These are phyloP conservation scores for Pseudodiploospora longispora DNA, from an alignment of 2,329 filamentous ascomycete species.

Conservation along the genomic window DNA sequence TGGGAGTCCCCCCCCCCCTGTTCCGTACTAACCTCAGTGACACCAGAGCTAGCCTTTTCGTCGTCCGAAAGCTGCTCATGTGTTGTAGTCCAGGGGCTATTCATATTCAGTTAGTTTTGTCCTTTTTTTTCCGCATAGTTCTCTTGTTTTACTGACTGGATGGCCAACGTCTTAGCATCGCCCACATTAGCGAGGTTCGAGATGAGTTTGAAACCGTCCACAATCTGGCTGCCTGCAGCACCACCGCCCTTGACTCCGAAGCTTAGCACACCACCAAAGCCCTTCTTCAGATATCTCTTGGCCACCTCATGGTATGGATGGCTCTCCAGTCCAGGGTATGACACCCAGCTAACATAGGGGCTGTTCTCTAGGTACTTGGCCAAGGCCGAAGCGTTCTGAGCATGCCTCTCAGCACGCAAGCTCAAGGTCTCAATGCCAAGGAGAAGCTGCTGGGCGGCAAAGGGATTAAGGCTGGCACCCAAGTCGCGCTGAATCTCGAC, in stretches of 20 bases:
- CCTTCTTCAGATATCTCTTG: slow-evolving; percentile 77
- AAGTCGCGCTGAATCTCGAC: slow-evolving; percentile 88
- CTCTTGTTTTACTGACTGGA: slow-evolving; percentile 46
- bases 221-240: slow-evolving; percentile 74
- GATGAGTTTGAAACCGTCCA: slow-evolving; percentile 91
- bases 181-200: slow-evolving; percentile 95
- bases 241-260: slow-evolving; percentile 90
- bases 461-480: slow-evolving; percentile 76
- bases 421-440: slow-evolving; percentile 86
- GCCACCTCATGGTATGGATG: slow-evolving; percentile 74
- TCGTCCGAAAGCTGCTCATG: slow-evolving; percentile 84
- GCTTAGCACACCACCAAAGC: slow-evolving; percentile 83
- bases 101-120: not conserved
- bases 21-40: slow-evolving; percentile 55
- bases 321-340: slow-evolving; percentile 79
- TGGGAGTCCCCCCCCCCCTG: not conserved
- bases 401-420: slow-evolving; percentile 78
- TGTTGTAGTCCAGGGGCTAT: slow-evolving; percentile 77
- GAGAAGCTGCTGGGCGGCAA: slow-evolving; percentile 85
- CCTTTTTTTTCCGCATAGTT: not conserved
- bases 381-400: slow-evolving; percentile 70
- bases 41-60: slow-evolving; percentile 73
- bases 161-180: slow-evolving; percentile 89
- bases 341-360: slow-evolving; percentile 83
- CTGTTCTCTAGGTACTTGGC: slow-evolving; percentile 79